These are phyloP conservation scores for Pseudogymnoascus sp. DNA, from an alignment of 2,329 filamentous ascomycete species.

Conservation along the genomic window DNA sequence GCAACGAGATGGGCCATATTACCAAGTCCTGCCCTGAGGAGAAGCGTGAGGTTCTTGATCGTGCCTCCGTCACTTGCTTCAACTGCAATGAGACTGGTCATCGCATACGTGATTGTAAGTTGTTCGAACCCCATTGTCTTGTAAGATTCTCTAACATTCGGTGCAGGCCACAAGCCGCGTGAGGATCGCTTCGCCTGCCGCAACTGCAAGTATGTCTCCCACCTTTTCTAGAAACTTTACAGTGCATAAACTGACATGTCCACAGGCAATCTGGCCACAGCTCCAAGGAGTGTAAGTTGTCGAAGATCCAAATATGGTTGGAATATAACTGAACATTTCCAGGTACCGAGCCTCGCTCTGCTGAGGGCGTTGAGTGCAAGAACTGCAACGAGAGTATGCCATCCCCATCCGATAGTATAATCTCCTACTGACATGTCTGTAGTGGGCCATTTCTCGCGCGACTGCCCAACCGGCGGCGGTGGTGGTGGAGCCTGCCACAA, in stretches of 20 bases:
- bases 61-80: slow-evolving; percentile 47
- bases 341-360: slow-evolving; percentile 48
- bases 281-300: slow-evolving; percentile 25
- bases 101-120: slow-evolving; percentile 59
- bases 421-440: slow-evolving; percentile 23
- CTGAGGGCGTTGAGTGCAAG: slow-evolving; percentile 33
- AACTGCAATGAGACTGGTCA: slow-evolving; percentile 58
- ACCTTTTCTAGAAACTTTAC: neutral
- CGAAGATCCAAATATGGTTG: neutral
- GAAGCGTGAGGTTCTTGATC: slow-evolving; percentile 37
- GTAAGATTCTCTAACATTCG: neutral
- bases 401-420: neutral
- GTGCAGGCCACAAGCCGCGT: slow-evolving; percentile 45
- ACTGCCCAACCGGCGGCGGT: slow-evolving; percentile 54
- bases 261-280: slow-evolving; percentile 28
- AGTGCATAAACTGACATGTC: slow-evolving; percentile 24
- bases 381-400: slow-evolving; percentile 26
- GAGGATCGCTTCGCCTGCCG: slow-evolving; percentile 57
- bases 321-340: neutral
- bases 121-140: neutral
- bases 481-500: slow-evolving; percentile 40
- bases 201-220: slow-evolving; percentile 50
- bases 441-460: slow-evolving; percentile 54
- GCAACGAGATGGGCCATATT: slow-evolving; percentile 52
- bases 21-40: slow-evolving; percentile 53